These are phyloP conservation scores for Chlorella variabilis DNA, from an alignment of 163 green algal genomes.

Conservation along the genomic window DNA sequence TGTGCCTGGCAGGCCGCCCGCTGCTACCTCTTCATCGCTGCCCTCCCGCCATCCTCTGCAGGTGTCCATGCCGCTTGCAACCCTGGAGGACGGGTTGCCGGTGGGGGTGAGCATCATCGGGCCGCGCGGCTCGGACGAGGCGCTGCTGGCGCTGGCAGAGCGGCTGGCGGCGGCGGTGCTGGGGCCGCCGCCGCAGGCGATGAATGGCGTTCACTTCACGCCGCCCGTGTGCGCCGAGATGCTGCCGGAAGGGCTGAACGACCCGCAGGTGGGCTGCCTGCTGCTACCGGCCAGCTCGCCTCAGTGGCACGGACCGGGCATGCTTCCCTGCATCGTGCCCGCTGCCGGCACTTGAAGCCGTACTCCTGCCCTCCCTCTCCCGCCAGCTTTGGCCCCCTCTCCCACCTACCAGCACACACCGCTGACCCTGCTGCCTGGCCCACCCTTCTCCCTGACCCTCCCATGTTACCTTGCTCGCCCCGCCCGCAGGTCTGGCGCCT, in stretches of 20 bases:
- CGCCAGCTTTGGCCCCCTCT: background rate
- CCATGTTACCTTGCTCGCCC: too few relatives aligned
- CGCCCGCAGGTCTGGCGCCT: conserved; percentile 27
- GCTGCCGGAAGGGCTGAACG: conserved; percentile 14
- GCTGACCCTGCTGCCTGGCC: too few relatives aligned
- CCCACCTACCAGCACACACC: background rate
- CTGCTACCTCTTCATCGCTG: background rate
- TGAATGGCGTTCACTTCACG: conserved; percentile 24
- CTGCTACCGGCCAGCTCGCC: too few relatives aligned
- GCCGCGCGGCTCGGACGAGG: background rate
- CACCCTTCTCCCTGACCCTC: too few relatives aligned
- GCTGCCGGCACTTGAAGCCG: too few relatives aligned
- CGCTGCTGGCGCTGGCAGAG: conserved; percentile 8
- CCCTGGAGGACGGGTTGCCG: background rate
- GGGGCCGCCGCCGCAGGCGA: background rate
- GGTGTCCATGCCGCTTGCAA: conserved; percentile 16
- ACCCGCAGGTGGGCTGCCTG: background rate
- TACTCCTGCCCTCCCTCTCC: too few relatives aligned
- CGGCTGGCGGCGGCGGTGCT: background rate
- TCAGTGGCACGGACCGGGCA: too few relatives aligned
- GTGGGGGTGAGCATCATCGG: conserved; percentile 15
- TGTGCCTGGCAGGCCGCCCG: too few relatives aligned
- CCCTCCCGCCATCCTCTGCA: background rate
- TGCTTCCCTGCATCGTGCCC: too few relatives aligned
- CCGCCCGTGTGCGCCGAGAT: conserved; percentile 4